Base-by-base conservation (phyloP, 192 early-diverging fungal species). In the Linnemannia elongata region DNA sequence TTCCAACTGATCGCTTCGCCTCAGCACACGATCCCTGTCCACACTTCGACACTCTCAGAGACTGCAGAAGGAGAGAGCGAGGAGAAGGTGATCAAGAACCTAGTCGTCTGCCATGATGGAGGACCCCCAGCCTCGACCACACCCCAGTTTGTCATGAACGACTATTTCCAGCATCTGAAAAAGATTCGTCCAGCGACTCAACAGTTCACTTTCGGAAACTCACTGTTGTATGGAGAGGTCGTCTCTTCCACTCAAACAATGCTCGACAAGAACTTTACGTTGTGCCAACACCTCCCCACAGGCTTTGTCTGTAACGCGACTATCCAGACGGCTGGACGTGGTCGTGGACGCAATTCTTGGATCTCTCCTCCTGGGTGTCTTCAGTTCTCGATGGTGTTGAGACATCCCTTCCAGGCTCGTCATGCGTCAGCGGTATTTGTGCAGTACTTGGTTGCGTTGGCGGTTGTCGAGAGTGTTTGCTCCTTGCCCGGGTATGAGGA, bases 331-430 rank as follows among this genome's bases (percentile, higher is more conserved):
- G 89, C 94, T n/a, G 98, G 97, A 33, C 94, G 97, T 60, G 98
- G 96, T 33, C 95, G 98, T 42, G 98, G 98, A 7, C 90, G 93
- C 30, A 99, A 99, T 83, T 92, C 95, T 5, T 99, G 98, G 98
- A 94, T 99, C 15, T 98, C 98, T 42, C 97, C 96, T 39, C 88
- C 91, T 15, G 98, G 98, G 24, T 97, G 97, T 75, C 86, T 99
- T 45, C 95, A 95, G 88, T 99, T 99, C 82, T 95, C 96, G 12
- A 83, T 97, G 75, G 82, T 96, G 20, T 47, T 99, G 24, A 82
- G 93, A n/a, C 97, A 98, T 80, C 91, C 93, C 3, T 60, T 89
- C 2, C 82, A 93, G 35, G 70, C 91, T 38, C 70, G 78, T 35
- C 89, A 90, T 69, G 89, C 89, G 30, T 93, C 96, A 0, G 96